Conservation (phyloP, 169 alveolate genomes). For the Plasmodium blacklocki region DNA sequence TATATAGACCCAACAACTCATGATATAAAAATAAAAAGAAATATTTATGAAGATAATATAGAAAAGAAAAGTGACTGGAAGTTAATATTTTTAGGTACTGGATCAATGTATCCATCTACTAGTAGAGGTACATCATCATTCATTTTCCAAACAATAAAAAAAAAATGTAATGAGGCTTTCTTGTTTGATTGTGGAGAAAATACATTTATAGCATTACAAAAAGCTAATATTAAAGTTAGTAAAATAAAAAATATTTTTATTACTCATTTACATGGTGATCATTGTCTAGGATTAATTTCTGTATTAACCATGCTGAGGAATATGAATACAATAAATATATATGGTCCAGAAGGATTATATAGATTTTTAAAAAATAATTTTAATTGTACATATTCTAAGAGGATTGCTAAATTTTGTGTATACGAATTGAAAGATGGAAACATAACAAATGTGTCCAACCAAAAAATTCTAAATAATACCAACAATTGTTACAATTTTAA, state of each 20-base stretch:
- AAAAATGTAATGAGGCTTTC: conserved; percentile 76
- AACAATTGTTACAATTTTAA: too few relatives aligned
- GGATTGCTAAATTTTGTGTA: conserved; percentile 32
- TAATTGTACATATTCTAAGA: conserved; percentile 19
- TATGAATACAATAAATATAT: conserved; percentile 59
- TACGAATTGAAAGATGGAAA: conserved; percentile 14
- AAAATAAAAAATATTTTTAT: conserved; percentile 82
- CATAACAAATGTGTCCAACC: background rate
- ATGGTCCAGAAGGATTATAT: conserved; percentile 87
- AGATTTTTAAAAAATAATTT: conserved; percentile 54
- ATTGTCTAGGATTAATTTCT: conserved; percentile 86
- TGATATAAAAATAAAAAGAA: conserved; percentile 42
- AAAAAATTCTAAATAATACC: background rate
- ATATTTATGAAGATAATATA: conserved; percentile 4
- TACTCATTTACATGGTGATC: conserved; percentile 92
- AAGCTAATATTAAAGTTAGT: conserved; percentile 64
- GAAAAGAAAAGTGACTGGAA: conserved; percentile 78
- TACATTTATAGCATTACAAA: conserved; percentile 76
- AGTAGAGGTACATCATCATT: conserved; percentile 85
- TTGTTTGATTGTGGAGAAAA: conserved; percentile 87
- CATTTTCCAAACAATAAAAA: conserved; percentile 74
- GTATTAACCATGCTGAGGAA: conserved; percentile 77
- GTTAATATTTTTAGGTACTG: conserved; percentile 84
- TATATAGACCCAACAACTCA: conserved; percentile 29
- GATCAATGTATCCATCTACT: conserved; percentile 82